Conservation (phyloP, 306 rosid species). For the Dalbergia cochinchinensis region DNA sequence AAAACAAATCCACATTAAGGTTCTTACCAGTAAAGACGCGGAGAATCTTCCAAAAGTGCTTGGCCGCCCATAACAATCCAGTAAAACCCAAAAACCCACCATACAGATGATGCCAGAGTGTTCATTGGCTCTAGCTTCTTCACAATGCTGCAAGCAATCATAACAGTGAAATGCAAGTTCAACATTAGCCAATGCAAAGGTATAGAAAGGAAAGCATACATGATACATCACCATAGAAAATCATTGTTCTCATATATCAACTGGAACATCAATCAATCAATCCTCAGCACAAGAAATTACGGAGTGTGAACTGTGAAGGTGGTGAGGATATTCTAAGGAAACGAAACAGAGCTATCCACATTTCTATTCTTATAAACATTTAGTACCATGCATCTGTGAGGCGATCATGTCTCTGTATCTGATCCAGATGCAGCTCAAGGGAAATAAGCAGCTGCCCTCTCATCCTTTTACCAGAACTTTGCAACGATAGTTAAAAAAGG, state of each 20-base stretch:
- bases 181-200: slow-evolving; percentile 20
- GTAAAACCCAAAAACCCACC: slow-evolving; percentile 92
- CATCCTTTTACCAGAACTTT: background rate
- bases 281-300: slow-evolving; percentile 30
- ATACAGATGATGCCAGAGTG: slow-evolving; percentile 70
- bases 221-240: background rate
- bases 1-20: slow-evolving; percentile 27
- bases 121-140: slow-evolving; percentile 75
- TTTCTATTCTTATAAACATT: background rate
- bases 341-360: background rate
- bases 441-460: slow-evolving; percentile 24
- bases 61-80: slow-evolving; percentile 90
- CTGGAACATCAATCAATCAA: slow-evolving; percentile 31
- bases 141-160: slow-evolving; percentile 57
- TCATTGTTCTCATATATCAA: slow-evolving; percentile 27
- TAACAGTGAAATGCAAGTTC: slow-evolving; percentile 33
- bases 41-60: slow-evolving; percentile 80
- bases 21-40: slow-evolving; percentile 82
- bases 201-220: slow-evolving; percentile 22
- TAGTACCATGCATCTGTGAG: background rate
- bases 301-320: background rate
- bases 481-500: slow-evolving; percentile 13
- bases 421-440: slow-evolving; percentile 14
- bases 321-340: background rate
- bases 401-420: background rate